A percentile compares a stretch with the other conserved stretches of the same genome.
These are phyloP conservation scores for Lasiodiplodia sp. DNA, from an alignment of 2,329 filamentous ascomycete species.

Conservation along the genomic window DNA sequence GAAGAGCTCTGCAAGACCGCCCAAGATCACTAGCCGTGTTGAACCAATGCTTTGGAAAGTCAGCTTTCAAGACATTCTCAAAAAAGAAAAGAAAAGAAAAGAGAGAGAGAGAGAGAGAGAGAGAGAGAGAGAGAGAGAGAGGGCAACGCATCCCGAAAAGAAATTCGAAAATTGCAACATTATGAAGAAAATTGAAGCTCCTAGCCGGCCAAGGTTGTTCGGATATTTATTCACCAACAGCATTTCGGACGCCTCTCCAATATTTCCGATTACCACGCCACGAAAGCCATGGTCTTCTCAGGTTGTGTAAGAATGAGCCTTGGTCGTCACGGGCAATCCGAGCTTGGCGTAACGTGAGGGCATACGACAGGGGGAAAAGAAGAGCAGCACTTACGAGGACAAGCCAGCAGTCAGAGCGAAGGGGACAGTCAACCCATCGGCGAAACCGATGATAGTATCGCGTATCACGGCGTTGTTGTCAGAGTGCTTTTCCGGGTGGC, in stretches of 20 bases:
- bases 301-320: no score
- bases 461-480: slow-evolving; percentile 57
- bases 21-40: slow-evolving; percentile 55
- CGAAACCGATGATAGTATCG: slow-evolving; percentile 77
- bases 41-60: slow-evolving; percentile 32
- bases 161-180: no score
- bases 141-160: no score
- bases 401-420: slow-evolving; percentile 81
- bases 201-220: neutral
- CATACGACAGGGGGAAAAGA: neutral
- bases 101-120: no score
- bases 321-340: neutral
- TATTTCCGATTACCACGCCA: no score
- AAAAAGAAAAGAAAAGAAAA: neutral
- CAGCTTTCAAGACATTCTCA: neutral
- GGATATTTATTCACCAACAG: neutral
- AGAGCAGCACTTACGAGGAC: slow-evolving; percentile 51
- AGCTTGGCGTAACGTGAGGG: neutral
- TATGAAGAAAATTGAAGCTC: neutral
- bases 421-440: slow-evolving; percentile 80
- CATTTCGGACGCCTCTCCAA: neutral
- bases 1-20: slow-evolving; percentile 76
- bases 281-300: no score
- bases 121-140: no score
- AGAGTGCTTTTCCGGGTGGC: slow-evolving; percentile 32